Percentiles rank a stretch among this genome's conserved stretches.
phyloP scores from a whole-genome alignment of 768 basidiomycete species.

The Galerina marginata region DNA sequence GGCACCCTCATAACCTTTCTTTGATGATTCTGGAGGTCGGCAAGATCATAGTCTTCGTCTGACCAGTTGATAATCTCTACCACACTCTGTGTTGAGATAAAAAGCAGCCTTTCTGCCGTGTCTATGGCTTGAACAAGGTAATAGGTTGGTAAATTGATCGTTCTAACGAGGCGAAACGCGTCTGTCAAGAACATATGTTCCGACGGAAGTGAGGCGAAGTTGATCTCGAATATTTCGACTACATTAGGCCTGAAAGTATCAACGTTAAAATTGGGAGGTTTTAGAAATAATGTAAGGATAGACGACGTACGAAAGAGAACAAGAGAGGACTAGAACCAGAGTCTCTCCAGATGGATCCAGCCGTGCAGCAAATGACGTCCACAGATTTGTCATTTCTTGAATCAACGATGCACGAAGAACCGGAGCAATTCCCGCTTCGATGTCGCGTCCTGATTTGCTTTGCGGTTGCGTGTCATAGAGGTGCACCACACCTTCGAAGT shows the following conservation, averaged over 20 bases:
- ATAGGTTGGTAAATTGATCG: slow-evolving; percentile 22
- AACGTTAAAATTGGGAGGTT: background rate
- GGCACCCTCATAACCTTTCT: slow-evolving; percentile 20
- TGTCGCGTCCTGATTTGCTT: background rate
- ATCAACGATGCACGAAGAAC: slow-evolving; percentile 16
- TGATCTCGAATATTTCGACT: slow-evolving; percentile 28
- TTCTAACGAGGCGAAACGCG: slow-evolving; percentile 26
- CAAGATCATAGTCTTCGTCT: slow-evolving; percentile 18
- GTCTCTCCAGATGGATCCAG: slow-evolving; percentile 26
- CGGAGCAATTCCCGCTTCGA: background rate
- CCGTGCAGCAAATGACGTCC: slow-evolving; percentile 27
- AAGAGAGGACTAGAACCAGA: slow-evolving; percentile 32
- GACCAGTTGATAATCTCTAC: slow-evolving; percentile 47
- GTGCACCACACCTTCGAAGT: slow-evolving; percentile 44
- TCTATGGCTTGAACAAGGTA: slow-evolving; percentile 43
- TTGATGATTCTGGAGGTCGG: background rate
- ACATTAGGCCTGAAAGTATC: slow-evolving; percentile 23
- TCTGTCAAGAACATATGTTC: background rate
- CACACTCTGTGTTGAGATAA: slow-evolving; percentile 32
- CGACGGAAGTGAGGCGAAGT: slow-evolving; percentile 9
- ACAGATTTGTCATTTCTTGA: slow-evolving; percentile 15
- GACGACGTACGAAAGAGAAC: slow-evolving; percentile 27
- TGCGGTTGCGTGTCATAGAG: slow-evolving; percentile 44
- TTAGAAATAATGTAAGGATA: background rate
- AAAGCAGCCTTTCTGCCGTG: slow-evolving; percentile 32